Percentiles rank a stretch among this genome's conserved stretches.
Conservation (phyloP, 2,329 filamentous ascomycete species). For the Penicillium digitatum region DNA sequence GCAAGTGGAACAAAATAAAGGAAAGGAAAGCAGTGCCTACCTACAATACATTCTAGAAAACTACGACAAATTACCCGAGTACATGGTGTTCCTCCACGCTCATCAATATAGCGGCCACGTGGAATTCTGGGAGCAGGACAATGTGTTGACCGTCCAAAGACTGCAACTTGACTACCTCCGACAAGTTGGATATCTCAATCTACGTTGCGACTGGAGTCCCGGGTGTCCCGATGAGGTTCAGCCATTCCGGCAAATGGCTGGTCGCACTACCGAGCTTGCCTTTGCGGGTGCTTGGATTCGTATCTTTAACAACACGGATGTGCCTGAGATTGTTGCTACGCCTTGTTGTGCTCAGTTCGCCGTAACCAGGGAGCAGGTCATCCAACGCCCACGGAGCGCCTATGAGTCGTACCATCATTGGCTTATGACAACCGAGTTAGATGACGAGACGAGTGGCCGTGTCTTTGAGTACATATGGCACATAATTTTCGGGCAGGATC, state of each 20-base stretch:
- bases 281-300: conserved; percentile 29
- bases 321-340: conserved; percentile 51
- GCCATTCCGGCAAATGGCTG: conserved; percentile 24
- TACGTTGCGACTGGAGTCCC: conserved; percentile 48
- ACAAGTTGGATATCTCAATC: conserved; percentile 54
- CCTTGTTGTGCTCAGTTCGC: conserved; percentile 65
- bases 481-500: conserved; percentile 47
- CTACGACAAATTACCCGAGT: conserved; percentile 48
- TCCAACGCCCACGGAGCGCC: conserved; percentile 46
- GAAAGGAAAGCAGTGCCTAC: conserved; percentile 44
- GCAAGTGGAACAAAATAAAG: conserved; percentile 36
- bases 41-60: conserved; percentile 46
- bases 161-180: conserved; percentile 50
- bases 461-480: conserved; percentile 65
- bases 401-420: conserved; percentile 57
- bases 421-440: conserved; percentile 53
- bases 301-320: conserved; percentile 32
- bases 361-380: conserved; percentile 52
- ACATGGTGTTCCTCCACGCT: conserved; percentile 54
- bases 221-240: conserved; percentile 36
- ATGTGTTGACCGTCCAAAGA: conserved; percentile 46
- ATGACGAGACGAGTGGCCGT: conserved; percentile 54
- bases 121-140: conserved; percentile 53
- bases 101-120: conserved; percentile 52
- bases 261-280: conserved; percentile 21